Conservation (phyloP, 75 land plant species). For the Sequoia sempervirens region DNA sequence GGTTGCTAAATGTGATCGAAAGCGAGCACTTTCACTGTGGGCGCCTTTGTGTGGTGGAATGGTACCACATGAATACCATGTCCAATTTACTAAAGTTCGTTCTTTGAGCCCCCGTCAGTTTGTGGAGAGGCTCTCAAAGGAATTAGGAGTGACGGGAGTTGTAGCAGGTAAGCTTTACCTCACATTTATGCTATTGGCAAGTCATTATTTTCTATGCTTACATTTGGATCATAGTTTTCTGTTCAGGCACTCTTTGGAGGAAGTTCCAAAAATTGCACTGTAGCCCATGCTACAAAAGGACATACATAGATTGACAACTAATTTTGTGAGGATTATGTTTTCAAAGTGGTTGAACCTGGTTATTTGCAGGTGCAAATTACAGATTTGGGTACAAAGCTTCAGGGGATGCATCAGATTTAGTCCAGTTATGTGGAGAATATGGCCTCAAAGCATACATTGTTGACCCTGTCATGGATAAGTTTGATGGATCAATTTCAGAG, state of each 20-base stretch:
- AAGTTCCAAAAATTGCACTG: not conserved
- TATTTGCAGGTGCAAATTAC: constrained; percentile 76
- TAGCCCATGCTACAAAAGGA: not conserved
- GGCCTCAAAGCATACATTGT: constrained; percentile 71
- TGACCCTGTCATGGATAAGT: constrained; percentile 78
- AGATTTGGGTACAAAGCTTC: constrained; percentile 94
- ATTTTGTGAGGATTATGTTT: not conserved
- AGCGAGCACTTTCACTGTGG: constrained; percentile 87
- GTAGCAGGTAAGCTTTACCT: constrained; percentile 48
- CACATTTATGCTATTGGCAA: not conserved
- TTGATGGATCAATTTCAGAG: constrained; percentile 14
- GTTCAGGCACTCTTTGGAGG: not conserved
- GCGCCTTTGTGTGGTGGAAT: constrained; percentile 59
- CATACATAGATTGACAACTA: not conserved
- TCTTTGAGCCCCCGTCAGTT: constrained; percentile 75
- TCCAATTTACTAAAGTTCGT: constrained; percentile 83
- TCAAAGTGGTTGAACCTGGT: constrained; percentile 40
- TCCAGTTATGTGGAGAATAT: constrained; percentile 64
- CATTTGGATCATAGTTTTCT: constrained; percentile 1
- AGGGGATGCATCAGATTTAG: constrained; percentile 81
- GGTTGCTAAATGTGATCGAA: constrained; percentile 85
- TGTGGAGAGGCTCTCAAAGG: constrained; percentile 81
- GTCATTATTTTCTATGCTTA: not conserved
- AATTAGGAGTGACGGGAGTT: constrained; percentile 57
- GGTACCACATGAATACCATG: constrained; percentile 54